Conservation (phyloP, 2,329 filamentous ascomycete genomes). For the Fusarium pseudograminearum region DNA sequence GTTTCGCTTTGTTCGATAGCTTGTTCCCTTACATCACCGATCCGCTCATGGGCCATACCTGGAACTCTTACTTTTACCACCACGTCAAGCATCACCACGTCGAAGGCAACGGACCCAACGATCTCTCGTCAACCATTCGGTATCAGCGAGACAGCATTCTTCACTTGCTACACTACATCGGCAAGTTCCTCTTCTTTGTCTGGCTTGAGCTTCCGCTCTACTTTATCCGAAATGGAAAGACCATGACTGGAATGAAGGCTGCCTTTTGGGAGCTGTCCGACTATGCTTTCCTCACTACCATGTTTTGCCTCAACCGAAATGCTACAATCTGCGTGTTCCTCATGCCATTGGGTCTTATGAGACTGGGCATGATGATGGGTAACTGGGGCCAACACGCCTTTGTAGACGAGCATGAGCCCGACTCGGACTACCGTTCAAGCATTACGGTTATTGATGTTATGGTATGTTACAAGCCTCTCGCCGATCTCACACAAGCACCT, state of each 20-base stretch:
- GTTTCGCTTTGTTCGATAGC: conserved; percentile 68
- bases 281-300: conserved; percentile 67
- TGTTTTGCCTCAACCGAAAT: conserved; percentile 60
- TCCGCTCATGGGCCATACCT: conserved; percentile 84
- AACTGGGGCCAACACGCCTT: conserved; percentile 90
- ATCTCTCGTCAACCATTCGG: conserved; percentile 79
- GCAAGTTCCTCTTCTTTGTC: conserved; percentile 77
- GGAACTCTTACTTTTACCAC: conserved; percentile 88
- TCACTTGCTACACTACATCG: conserved; percentile 78
- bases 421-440: conserved; percentile 82
- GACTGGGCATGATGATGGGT: conserved; percentile 80
- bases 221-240: conserved; percentile 74
- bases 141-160: conserved; percentile 77
- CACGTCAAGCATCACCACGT: conserved; percentile 90
- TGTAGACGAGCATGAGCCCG: conserved; percentile 78
- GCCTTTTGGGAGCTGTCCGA: conserved; percentile 71
- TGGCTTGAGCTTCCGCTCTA: conserved; percentile 83
- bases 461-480: conserved; percentile 60
- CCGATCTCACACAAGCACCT: too few species aligned
- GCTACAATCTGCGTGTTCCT: conserved; percentile 75
- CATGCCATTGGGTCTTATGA: conserved; percentile 73
- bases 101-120: conserved; percentile 81
- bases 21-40: conserved; percentile 80
- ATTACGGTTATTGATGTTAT: conserved; percentile 84
- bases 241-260: conserved; percentile 64